These are phyloP conservation scores for Leishmania lainsoni DNA, from an alignment of 208 protist genomes.

Conservation along the genomic window DNA sequence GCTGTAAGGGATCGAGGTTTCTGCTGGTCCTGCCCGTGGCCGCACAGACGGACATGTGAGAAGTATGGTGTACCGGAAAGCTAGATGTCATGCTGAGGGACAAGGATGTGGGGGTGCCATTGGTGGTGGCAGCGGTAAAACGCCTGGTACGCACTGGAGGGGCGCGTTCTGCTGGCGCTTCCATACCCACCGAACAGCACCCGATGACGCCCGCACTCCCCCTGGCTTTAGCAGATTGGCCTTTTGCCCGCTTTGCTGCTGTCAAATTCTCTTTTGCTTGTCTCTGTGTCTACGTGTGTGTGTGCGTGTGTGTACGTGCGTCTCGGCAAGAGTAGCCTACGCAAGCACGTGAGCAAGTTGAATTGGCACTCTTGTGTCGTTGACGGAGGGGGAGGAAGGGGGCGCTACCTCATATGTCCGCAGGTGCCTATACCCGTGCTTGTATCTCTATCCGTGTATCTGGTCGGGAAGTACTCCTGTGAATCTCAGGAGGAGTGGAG, in stretches of 20 bases:
- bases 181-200: neutral
- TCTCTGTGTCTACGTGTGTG: neutral
- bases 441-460: too few species aligned
- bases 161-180: neutral
- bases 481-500: neutral
- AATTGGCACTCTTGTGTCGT: neutral
- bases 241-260: neutral
- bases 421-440: neutral
- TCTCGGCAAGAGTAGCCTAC: neutral
- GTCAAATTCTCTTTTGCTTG: neutral
- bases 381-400: neutral
- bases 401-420: neutral
- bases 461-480: neutral
- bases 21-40: too few species aligned
- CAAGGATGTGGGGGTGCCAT: conserved; percentile 6
- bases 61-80: conserved; percentile 11
- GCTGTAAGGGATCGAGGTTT: neutral
- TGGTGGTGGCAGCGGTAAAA: neutral
- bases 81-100: conserved; percentile 8
- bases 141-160: neutral
- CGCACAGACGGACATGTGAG: neutral
- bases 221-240: neutral
- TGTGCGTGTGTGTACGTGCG: neutral
- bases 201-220: neutral
- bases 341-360: neutral